Base-by-base conservation (phyloP, 495 filamentous ascomycete species). In the Haplographium delicatum region DNA sequence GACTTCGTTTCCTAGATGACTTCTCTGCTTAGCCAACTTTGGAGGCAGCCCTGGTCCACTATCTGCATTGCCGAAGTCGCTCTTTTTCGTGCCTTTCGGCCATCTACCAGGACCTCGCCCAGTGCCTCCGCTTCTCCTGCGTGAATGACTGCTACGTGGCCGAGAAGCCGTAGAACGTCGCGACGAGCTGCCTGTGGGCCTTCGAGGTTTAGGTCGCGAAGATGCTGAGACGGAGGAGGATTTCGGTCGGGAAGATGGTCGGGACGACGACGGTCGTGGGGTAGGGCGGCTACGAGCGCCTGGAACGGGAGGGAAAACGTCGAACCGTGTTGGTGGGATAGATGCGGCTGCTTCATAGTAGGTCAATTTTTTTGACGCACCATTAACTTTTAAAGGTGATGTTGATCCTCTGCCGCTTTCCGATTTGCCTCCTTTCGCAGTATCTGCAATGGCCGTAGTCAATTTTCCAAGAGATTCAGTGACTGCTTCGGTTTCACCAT, bases 251-350 rank as follows among this genome's bases (percentile, higher is more conserved):
- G 47, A 16, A 4, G 46, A 33, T 8, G 53, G 44, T 16, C 53
- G 41, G 9, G 54, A 49, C 27, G 54, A 25, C 8, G 56, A 33
- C 18, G 51, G 42, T 37, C 56, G 51, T 20, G 56, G 62, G 15
- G 62, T 53, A 4, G 53, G 30, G n/a, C 52, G 62, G 53, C 41
- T 60, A 30, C 62, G 62, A 2, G 64, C 50, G 15, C 56, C 60
- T 6, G 80, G 84, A n/a, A 89, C 71, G 2, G 86, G 85, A 30
- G 90, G 90, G 60, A 85, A 91, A 39, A 95, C 80, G 59, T 94
- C 86, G 65, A 93, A 96, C 50, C 89, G 77, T 26, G 76, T 83
- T 1, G 86, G 76, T 0, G 89, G 88, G 41, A 96, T 89, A 31
- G 72, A 68, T 11, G 62, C 61, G 20, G 68, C 64, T 16, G 68